Conservation (phyloP, 768 basidiomycete genomes). For the Suillus paluster region DNA sequence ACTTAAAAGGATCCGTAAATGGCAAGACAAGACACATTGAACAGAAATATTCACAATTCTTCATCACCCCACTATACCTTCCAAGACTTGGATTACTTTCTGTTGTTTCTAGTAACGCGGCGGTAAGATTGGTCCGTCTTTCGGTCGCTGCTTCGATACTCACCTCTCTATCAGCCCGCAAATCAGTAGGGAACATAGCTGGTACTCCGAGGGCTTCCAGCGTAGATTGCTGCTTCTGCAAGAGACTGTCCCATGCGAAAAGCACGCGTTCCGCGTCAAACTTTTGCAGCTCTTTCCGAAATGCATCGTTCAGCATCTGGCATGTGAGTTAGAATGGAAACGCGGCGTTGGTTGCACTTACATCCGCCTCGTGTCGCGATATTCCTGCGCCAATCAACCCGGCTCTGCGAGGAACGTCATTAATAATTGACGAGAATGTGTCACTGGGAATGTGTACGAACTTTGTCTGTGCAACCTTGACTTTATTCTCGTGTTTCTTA, state of each 20-base stretch:
- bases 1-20: neutral
- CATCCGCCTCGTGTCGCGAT: conserved; percentile 64
- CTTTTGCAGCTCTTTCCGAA: conserved; percentile 63
- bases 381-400: conserved; percentile 65
- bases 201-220: conserved; percentile 68
- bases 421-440: conserved; percentile 3
- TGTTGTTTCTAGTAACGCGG: conserved; percentile 59
- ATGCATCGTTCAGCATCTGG: conserved; percentile 55
- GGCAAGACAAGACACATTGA: neutral
- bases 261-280: conserved; percentile 76
- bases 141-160: conserved; percentile 18
- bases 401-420: conserved; percentile 49
- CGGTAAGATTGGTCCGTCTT: conserved; percentile 7
- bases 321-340: conserved; percentile 6
- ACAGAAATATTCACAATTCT: neutral
- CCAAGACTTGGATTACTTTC: conserved; percentile 69
- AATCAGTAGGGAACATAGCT: conserved; percentile 65
- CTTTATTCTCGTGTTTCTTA: conserved; percentile 70
- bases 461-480: conserved; percentile 71
- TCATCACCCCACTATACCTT: conserved; percentile 46
- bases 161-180: conserved; percentile 60
- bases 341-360: conserved; percentile 20
- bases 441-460: conserved; percentile 36
- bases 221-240: conserved; percentile 68
- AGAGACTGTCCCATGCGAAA: conserved; percentile 78